Base-by-base conservation (phyloP, 1,284 basidiomycete species). In the Microbotryomycetes sp. region DNA sequence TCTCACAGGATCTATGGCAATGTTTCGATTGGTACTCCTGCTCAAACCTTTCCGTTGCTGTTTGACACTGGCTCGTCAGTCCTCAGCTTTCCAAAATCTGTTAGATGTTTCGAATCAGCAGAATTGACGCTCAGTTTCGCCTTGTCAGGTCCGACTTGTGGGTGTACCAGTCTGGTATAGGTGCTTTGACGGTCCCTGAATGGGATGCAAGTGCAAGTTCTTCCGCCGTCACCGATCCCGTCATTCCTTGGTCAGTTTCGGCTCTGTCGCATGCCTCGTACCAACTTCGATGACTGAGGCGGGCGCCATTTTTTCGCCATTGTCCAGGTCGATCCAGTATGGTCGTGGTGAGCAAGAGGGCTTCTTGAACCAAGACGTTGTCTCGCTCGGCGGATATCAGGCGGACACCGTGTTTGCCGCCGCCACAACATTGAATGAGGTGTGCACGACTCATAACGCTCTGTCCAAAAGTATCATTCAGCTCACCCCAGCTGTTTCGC, bases 401-500 rank as follows among this genome's bases (percentile, higher is more conserved):
- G 57, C 54, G 25, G 49, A 59, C 42, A 62, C 61, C 1, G 53
- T 62, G 48, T 62, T 62, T 36, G 61, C 61, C 22, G 61, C 57
- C 2, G 61, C 61, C 6, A 42, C 52, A 9, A 45, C 56, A 29
- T 49, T 62, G n/a, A 62, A 62, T 49, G 15, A 29, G 46, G 56
- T 49, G 4, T 25, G 55, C n/a, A n/a, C n/a, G n/a, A n/a, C n/a
- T n/a, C n/a, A n/a, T n/a, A n/a, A n/a, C n/a, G n/a, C n/a, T n/a
- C n/a, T n/a, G n/a, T n/a, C n/a, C n/a, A n/a, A n/a, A n/a, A n/a
- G n/a, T n/a, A n/a, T n/a, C n/a, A n/a, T n/a, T n/a, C n/a, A n/a
- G n/a, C n/a, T n/a, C n/a, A n/a, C n/a, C n/a, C n/a, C n/a, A n/a
- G n/a, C 9, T n/a, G 14, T 19, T 19, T 25, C 19, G 28, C 48